These are phyloP conservation scores for Fusarium tjaetaba DNA, from an alignment of 2,329 filamentous ascomycete species.

Conservation along the genomic window DNA sequence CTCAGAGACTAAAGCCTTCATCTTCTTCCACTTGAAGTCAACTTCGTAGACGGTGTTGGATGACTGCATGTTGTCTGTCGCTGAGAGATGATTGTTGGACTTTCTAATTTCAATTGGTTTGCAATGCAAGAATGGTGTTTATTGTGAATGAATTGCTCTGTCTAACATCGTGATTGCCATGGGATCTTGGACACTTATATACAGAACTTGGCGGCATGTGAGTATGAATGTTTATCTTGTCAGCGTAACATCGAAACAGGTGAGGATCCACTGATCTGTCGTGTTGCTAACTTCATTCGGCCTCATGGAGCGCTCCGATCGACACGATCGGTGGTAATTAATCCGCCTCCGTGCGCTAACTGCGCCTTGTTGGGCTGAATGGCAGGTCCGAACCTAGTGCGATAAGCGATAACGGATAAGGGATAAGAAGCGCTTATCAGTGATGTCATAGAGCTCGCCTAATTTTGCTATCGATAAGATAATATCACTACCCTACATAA, in stretches of 20 bases:
- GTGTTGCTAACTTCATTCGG: neutral
- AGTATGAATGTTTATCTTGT: neutral
- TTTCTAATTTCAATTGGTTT: neutral
- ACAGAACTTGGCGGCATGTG: neutral
- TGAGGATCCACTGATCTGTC: no score
- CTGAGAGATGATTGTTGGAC: neutral
- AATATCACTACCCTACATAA: neutral
- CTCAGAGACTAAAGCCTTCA: slow-evolving; percentile 21
- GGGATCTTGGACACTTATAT: neutral
- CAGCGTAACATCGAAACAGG: neutral
- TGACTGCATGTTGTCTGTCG: neutral
- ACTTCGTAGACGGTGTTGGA: slow-evolving; percentile 8
- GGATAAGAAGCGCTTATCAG: fast-evolving
- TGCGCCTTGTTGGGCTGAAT: slow-evolving; percentile 5
- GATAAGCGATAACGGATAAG: neutral
- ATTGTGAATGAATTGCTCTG: neutral
- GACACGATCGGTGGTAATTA: neutral
- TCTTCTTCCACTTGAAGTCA: slow-evolving; percentile 34
- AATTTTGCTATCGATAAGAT: neutral
- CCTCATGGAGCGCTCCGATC: neutral
- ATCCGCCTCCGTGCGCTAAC: neutral
- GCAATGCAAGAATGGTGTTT: neutral
- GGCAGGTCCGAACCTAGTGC: neutral
- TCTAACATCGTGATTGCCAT: neutral
- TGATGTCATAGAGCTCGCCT: fast-evolving